A percentile compares a stretch with the other conserved stretches of the same genome.
phyloP scores from a whole-genome alignment of 1,284 basidiomycete species.

The Papiliotrema terrestris region DNA sequence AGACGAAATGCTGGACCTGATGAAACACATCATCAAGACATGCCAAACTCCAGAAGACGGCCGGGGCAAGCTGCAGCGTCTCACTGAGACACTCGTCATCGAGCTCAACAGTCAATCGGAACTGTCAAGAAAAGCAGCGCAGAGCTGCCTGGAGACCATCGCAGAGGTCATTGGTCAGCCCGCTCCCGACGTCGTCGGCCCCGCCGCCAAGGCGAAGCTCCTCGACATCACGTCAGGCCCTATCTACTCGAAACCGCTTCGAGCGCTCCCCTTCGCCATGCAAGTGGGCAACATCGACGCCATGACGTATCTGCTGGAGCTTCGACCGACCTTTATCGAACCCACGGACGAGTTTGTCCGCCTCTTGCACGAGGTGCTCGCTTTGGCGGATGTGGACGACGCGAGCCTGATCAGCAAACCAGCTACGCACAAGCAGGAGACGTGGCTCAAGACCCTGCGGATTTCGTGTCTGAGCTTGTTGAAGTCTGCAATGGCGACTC shows the following conservation, averaged over 20 bases:
- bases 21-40: conserved; percentile 71
- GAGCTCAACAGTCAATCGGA: conserved; percentile 86
- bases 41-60: conserved; percentile 56
- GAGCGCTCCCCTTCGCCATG: conserved; percentile 90
- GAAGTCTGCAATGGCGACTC: conserved; percentile 89
- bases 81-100: conserved; percentile 81
- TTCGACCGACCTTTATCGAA: conserved; percentile 80
- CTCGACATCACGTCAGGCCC: conserved; percentile 58
- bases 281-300: conserved; percentile 99
- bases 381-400: conserved; percentile 94
- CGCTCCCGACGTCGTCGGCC: conserved; percentile 68
- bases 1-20: conserved; percentile 71
- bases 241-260: conserved; percentile 95
- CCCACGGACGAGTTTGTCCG: conserved; percentile 89
- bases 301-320: conserved; percentile 83
- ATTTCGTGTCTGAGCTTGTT: conserved; percentile 92
- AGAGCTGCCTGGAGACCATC: conserved; percentile 76
- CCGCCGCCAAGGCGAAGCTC: conserved; percentile 83
- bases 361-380: conserved; percentile 89
- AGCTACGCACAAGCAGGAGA: conserved; percentile 70
- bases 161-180: conserved; percentile 70
- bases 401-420: conserved; percentile 69
- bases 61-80: conserved; percentile 51
- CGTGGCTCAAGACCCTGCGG: conserved; percentile 86
- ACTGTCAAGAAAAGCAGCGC: conserved; percentile 79